Evolutionary conservation across 164 flowering plant species (phyloP).

Genomic region (Nymphaea colorata): DNA sequence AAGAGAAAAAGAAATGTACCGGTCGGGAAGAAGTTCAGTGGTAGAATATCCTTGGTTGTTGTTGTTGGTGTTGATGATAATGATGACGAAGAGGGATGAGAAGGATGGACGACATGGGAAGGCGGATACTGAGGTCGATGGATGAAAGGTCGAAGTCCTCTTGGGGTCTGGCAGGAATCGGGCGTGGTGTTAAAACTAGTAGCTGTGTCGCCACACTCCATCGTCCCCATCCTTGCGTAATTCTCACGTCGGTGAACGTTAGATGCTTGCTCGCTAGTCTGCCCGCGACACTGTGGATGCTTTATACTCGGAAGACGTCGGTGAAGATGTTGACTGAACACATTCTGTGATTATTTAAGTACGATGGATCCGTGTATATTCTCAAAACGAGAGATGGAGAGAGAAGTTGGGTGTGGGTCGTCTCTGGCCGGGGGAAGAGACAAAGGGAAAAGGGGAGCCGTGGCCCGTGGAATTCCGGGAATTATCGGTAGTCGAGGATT

Average conservation of each 20-base stretch:
- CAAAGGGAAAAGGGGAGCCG: not conserved
- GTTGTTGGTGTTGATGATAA: not conserved
- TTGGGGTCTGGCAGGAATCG: not conserved
- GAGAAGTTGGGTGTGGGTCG: not conserved
- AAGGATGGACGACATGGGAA: not conserved
- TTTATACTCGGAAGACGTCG: not conserved
- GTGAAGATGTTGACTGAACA: not conserved
- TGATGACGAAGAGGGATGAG: not conserved
- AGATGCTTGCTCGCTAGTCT: not conserved
- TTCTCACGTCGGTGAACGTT: not conserved
- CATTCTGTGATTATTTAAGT: not conserved
- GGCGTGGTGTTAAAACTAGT: not conserved
- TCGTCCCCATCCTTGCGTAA: not conserved
- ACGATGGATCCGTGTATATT: too few species aligned
- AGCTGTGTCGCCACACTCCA: not conserved
- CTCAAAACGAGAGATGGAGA: not conserved
- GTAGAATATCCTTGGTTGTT: not conserved
- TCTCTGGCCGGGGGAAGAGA: not conserved
- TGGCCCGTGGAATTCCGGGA: constrained; percentile 65
- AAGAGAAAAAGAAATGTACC: not conserved
- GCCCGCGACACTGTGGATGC: not conserved
- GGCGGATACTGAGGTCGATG: not conserved
- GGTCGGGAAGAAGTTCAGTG: not conserved
- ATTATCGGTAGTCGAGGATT: constrained; percentile 41
- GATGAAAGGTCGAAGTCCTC: not conserved